phyloP scores from a whole-genome alignment of 306 rosid genomes.

The Dryas drummondii region DNA sequence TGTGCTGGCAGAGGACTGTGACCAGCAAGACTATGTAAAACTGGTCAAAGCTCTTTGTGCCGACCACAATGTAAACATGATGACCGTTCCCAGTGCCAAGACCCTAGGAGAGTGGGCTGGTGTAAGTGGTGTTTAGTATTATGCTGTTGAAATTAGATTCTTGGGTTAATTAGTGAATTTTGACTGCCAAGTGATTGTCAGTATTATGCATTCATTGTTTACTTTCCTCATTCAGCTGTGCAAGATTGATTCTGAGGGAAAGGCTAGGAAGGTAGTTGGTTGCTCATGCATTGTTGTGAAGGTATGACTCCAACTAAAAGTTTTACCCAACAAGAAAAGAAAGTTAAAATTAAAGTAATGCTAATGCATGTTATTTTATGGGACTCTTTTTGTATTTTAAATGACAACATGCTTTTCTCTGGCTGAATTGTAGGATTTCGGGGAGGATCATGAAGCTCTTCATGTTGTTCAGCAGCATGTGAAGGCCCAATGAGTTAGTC shows the following conservation, averaged over 20 bases:
- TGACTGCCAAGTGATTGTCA: neutral
- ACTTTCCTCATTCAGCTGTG: conserved; percentile 47
- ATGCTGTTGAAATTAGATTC: neutral
- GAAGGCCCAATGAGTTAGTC: conserved; percentile 31
- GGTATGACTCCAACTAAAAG: conserved; percentile 33
- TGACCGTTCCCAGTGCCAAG: conserved; percentile 79
- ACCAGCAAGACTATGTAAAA: conserved; percentile 80
- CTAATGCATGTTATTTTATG: neutral
- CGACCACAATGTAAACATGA: conserved; percentile 70
- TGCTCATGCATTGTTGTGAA: conserved; percentile 80
- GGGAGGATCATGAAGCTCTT: conserved; percentile 49
- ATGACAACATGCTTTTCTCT: neutral
- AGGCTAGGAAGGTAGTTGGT: conserved; percentile 65
- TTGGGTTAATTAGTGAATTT: too few relatives aligned
- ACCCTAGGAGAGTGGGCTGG: conserved; percentile 98
- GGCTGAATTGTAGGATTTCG: conserved; percentile 34
- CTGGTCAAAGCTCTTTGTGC: conserved; percentile 83
- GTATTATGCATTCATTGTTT: neutral
- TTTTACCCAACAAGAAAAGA: neutral
- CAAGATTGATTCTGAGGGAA: conserved; percentile 84
- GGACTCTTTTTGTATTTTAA: neutral
- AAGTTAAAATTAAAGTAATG: neutral
- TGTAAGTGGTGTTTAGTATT: conserved; percentile 46
- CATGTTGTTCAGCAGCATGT: conserved; percentile 53
- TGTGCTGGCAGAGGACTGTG: conserved; percentile 84